These are phyloP conservation scores for Phytomonas serpens DNA, from an alignment of 208 protist species.

Conservation along the genomic window DNA sequence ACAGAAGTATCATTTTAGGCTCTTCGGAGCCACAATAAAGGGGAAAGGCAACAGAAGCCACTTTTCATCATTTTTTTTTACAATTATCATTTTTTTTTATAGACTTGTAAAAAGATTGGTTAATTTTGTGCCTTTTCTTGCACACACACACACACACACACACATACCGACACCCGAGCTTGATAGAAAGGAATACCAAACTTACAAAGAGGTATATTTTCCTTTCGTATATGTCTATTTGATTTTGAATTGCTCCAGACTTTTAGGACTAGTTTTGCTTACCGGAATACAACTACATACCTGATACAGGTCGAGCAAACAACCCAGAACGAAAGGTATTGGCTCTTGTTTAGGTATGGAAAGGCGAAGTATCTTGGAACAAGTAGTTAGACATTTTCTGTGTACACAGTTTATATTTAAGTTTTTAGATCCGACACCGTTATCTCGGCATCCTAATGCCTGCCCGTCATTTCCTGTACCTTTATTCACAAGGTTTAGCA, in stretches of 20 bases:
- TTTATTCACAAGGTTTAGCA: not conserved
- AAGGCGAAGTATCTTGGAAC: not conserved
- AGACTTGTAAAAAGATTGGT: conserved; percentile 9
- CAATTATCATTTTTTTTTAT: conserved; percentile 9
- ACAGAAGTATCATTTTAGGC: conserved; percentile 4
- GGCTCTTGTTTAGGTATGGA: not conserved
- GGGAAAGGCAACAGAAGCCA: not conserved
- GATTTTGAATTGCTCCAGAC: conserved; percentile 15
- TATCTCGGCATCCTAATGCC: not conserved
- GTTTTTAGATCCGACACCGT: not conserved
- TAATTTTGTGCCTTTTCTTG: not conserved
- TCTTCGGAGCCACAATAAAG: conserved; percentile 8
- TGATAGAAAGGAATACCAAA: conserved; percentile 1
- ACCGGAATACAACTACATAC: not conserved
- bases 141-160: conserved; percentile 14
- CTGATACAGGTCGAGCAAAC: not conserved
- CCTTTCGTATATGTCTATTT: conserved; percentile 14
- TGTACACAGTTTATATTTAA: not conserved
- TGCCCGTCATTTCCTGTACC: not conserved
- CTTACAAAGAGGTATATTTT: conserved; percentile 5
- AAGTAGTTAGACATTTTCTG: conserved; percentile 4
- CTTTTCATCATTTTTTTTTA: conserved; percentile 11
- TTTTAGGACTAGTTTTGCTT: not conserved
- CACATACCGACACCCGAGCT: not conserved
- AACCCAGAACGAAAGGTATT: not conserved